Evolutionary conservation across 495 filamentous ascomycete species (phyloP).

Genomic region (Recurvomyces mirabilis): DNA sequence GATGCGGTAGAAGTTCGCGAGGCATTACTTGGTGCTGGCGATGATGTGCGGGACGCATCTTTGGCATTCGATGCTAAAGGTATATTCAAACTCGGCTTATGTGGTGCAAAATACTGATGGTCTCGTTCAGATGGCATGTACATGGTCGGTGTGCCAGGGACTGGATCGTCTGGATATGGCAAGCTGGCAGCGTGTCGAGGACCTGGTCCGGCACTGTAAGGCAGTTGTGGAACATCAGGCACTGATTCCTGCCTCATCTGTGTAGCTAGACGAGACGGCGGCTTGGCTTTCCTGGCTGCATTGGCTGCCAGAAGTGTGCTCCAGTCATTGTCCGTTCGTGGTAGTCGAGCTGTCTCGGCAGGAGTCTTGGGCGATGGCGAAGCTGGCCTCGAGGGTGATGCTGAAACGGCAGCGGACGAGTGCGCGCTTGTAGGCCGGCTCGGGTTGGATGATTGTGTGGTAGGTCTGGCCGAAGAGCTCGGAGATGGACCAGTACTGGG

Average conservation of each 20-base stretch:
- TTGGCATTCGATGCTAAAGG: constrained; percentile 4
- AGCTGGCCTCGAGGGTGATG: constrained; percentile 14
- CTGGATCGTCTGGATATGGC: constrained; percentile 16
- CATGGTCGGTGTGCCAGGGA: constrained; percentile 2
- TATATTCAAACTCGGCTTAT: not conserved
- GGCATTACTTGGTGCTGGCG: constrained; percentile 5
- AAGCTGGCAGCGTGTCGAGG: constrained; percentile 1
- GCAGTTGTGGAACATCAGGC: not conserved
- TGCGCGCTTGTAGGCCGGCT: constrained; percentile 1
- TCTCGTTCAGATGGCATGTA: constrained; percentile 16
- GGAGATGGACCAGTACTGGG: not conserved
- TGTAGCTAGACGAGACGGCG: constrained; percentile 15
- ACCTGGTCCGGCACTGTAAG: not conserved
- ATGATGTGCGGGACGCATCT: constrained; percentile 1
- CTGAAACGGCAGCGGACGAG: constrained; percentile 1
- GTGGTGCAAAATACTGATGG: constrained; percentile 10
- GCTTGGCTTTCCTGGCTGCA: constrained; percentile 9
- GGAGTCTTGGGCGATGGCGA: constrained; percentile 13
- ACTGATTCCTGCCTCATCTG: constrained; percentile 14
- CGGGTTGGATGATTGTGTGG: too few species aligned
- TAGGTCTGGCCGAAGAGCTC: constrained; percentile 1
- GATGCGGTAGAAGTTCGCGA: not conserved
- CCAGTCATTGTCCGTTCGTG: constrained; percentile 18
- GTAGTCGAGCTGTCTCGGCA: constrained; percentile 9
- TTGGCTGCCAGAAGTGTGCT: constrained; percentile 17